Conservation (phyloP, 768 basidiomycete species). For the Rhizopogon roseolus region DNA sequence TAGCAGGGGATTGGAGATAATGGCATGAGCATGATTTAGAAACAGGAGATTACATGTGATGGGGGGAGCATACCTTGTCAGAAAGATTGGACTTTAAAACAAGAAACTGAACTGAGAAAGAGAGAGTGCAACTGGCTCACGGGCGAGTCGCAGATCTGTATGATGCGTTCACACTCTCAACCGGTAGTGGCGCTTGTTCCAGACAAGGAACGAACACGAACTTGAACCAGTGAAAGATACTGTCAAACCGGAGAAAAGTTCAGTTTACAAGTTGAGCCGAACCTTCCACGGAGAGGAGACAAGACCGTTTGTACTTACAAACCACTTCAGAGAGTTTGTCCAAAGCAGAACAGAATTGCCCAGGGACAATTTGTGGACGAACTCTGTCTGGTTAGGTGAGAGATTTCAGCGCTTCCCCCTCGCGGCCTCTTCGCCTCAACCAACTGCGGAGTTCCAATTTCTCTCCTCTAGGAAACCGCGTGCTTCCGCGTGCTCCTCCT, state of each 20-base stretch:
- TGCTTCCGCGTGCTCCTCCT: neutral
- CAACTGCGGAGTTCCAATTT: constrained; percentile 9
- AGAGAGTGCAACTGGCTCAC: constrained; percentile 2
- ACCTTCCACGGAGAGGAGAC: constrained; percentile 3
- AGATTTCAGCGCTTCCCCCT: constrained; percentile 6
- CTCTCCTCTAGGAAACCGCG: neutral
- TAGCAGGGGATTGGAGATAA: constrained; percentile 14
- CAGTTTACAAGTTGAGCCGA: neutral
- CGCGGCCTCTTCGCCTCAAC: neutral
- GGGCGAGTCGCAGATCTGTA: constrained; percentile 2
- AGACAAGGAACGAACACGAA: constrained; percentile 5
- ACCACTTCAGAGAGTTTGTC: constrained; percentile 6
- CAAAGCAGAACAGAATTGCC: constrained; percentile 1
- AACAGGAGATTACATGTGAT: constrained; percentile 1
- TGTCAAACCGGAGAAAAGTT: neutral
- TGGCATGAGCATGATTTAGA: constrained; percentile 11
- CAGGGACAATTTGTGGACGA: constrained; percentile 1
- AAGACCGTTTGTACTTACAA: neutral
- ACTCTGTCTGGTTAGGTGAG: constrained; percentile 6
- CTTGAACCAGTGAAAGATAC: neutral
- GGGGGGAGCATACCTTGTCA: constrained; percentile 9
- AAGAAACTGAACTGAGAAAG: neutral
- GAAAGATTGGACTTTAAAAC: constrained; percentile 5
- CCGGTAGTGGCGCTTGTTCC: constrained; percentile 4
- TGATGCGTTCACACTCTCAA: constrained; percentile 5